Evolutionary conservation across 345 rosid species (phyloP), one percentile per base, ranked within the genome.

Genomic region (Noccaea bulbosa): DNA sequence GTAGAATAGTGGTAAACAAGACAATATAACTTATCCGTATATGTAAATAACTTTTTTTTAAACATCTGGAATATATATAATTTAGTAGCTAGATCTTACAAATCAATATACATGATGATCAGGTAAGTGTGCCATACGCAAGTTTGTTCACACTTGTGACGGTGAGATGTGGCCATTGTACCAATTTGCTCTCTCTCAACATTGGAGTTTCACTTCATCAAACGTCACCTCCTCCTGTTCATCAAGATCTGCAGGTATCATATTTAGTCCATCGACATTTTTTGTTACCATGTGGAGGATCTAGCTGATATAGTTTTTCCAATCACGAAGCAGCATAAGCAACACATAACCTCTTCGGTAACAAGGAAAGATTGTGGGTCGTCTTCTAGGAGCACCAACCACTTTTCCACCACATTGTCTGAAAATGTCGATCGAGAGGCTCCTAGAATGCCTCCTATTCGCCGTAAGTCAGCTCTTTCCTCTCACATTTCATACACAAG

Each of bases 141-240:
- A 89, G 80, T 67, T 37, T 88, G 84, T 79, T 65, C 81, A 85
- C 81, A 67, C 73, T 86, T 34, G 98, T 89, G 79, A 94, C 99
- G 8, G 98, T 94, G 20, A 83, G 98, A 80, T 94, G 99, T 72
- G 99, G 99, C 70, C 88, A 91, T 65, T 94, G 99, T 66, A 83
- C 90, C 63, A 94, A 89, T 84, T 64, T 91, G 81, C 87, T 94
- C 43, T 82, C 93, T 38, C 92, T 94, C 47, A 88, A 81, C 85
- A 85, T 86, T 88, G 98, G 84, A 58, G 85, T 74, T 79, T 81
- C 90, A 38, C 78, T 82, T 72, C 93, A 85, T 67, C 79, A 69
- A 69, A 17, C 33, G 24, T 43, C 80, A 43, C 54, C 87, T 52
- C 11, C 63, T 77, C 87, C 91, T 59, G 69, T 52, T 66, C 95